phyloP scores from a whole-genome alignment of 2,329 filamentous ascomycete genomes.

The Tolypocladium capitatum region DNA sequence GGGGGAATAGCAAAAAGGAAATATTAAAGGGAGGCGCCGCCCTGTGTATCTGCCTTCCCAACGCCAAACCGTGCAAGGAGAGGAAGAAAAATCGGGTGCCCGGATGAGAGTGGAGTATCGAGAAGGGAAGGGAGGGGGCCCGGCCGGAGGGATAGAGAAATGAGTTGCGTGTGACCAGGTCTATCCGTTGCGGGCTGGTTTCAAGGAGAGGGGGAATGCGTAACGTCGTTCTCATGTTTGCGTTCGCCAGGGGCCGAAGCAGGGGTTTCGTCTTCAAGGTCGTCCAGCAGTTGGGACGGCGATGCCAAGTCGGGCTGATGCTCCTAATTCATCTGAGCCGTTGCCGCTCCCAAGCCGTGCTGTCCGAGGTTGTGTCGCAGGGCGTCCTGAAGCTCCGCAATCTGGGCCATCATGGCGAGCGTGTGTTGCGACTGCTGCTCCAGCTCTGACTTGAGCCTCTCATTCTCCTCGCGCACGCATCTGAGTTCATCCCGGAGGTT shows the following conservation, averaged over 20 bases:
- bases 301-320: background rate
- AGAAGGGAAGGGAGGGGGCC: too few relatives aligned
- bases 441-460: constrained; percentile 39
- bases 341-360: constrained; percentile 21
- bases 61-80: constrained; percentile 1
- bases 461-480: constrained; percentile 50
- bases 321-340: constrained; percentile 26
- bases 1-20: too few relatives aligned
- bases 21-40: too few relatives aligned
- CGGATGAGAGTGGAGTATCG: constrained; percentile 1
- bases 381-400: constrained; percentile 30
- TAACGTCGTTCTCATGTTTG: background rate
- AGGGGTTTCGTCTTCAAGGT: background rate
- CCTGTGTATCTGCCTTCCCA: background rate
- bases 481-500: constrained; percentile 54
- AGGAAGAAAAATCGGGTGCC: constrained; percentile 1
- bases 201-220: background rate
- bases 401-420: constrained; percentile 34
- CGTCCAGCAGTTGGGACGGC: background rate
- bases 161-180: background rate
- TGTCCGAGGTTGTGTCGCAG: constrained; percentile 21
- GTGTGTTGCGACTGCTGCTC: constrained; percentile 34
- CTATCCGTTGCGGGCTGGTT: background rate
- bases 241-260: background rate
- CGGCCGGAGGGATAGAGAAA: background rate